These are phyloP conservation scores for Ogataea hybrid DNA, from an alignment of 1,139 yeast genomes.

Conservation along the genomic window DNA sequence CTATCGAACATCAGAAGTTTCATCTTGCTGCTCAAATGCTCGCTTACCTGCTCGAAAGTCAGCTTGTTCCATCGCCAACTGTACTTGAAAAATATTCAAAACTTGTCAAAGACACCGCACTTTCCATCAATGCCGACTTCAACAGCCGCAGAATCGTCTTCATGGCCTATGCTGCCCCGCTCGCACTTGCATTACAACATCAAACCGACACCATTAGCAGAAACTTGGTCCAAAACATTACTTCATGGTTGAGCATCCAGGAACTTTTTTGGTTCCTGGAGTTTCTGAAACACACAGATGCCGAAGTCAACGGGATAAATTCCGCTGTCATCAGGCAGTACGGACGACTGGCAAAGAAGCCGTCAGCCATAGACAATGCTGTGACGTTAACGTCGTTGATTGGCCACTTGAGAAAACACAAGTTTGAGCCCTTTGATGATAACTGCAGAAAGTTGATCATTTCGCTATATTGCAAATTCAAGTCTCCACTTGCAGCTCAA, in stretches of 20 bases:
- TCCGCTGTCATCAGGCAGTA: slow-evolving; percentile 3
- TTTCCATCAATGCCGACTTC: slow-evolving; percentile 16
- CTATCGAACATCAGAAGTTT: slow-evolving; percentile 18
- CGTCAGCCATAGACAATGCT: slow-evolving; percentile 5
- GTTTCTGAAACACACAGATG: slow-evolving; percentile 16
- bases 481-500: slow-evolving; percentile 26
- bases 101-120: slow-evolving; percentile 15
- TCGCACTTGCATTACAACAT: slow-evolving; percentile 13
- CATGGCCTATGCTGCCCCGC: slow-evolving; percentile 21
- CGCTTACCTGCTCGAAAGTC: slow-evolving; percentile 10
- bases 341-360: neutral
- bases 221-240: slow-evolving; percentile 8
- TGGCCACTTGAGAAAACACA: slow-evolving; percentile 6
- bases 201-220: slow-evolving; percentile 12
- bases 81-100: slow-evolving; percentile 17
- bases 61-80: slow-evolving; percentile 14
- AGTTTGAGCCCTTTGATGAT: slow-evolving; percentile 12
- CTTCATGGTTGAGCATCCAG: slow-evolving; percentile 17
- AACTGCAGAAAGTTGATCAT: slow-evolving; percentile 9
- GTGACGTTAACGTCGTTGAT: slow-evolving; percentile 16
- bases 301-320: slow-evolving; percentile 1
- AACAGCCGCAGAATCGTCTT: slow-evolving; percentile 23
- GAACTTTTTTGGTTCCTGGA: slow-evolving; percentile 24
- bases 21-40: slow-evolving; percentile 18
- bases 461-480: slow-evolving; percentile 19